A percentile compares a stretch with the other conserved stretches of the same genome.
Evolutionary conservation across 2,329 filamentous ascomycete species (phyloP).

Genomic region (Metarhizium anisopliae): DNA sequence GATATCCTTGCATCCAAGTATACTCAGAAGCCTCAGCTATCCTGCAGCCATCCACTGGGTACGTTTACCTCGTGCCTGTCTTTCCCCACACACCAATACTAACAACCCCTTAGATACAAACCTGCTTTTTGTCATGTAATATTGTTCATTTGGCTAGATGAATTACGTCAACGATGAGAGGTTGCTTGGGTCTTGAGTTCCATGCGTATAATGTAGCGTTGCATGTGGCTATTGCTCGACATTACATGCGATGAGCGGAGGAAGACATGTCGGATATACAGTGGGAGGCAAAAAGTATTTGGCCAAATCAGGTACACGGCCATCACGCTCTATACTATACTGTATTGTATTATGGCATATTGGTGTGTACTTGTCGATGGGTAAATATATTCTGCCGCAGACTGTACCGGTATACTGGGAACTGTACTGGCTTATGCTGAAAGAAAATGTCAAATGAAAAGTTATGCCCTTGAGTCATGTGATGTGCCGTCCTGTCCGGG

Average conservation of each 20-base stretch:
- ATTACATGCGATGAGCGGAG: background rate
- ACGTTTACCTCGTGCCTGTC: slow-evolving; percentile 28
- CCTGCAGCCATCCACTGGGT: slow-evolving; percentile 93
- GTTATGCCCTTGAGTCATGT: background rate
- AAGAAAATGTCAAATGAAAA: background rate
- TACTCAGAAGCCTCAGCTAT: slow-evolving; percentile 89
- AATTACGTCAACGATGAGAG: background rate
- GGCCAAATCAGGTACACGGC: no score
- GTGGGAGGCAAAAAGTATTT: no score
- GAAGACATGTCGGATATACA: background rate
- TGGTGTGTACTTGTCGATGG: no score
- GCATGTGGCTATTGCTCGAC: background rate
- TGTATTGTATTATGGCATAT: no score
- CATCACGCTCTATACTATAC: no score
- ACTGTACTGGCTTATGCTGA: background rate
- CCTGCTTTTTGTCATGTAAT: background rate
- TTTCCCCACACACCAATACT: slow-evolving; percentile 1
- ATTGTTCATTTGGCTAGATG: background rate
- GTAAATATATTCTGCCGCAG: no score
- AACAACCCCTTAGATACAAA: slow-evolving; percentile 5
- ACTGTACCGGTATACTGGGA: background rate
- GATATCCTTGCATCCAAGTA: slow-evolving; percentile 84
- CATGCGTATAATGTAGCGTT: background rate
- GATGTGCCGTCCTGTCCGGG: slow-evolving; percentile 1
- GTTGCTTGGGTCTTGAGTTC: background rate